Percentiles rank a stretch among this genome's conserved stretches.
phyloP scores from a whole-genome alignment of 73 alveolate species.

The Symbiodinium pilosum region DNA sequence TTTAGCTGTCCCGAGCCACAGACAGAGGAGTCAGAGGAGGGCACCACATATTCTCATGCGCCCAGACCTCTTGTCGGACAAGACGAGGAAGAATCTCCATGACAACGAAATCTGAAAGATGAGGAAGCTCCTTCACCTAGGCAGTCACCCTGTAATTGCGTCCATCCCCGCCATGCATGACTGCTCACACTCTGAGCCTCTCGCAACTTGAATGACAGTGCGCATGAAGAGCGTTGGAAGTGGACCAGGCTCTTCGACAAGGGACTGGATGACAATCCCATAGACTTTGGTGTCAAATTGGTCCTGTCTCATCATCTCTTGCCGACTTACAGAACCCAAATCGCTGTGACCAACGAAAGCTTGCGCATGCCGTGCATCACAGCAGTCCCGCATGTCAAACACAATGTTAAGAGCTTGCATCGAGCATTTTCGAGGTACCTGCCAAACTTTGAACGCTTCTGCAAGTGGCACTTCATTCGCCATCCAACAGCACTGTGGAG shows the following conservation, averaged over 20 bases:
- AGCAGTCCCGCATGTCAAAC: slow-evolving; percentile 86
- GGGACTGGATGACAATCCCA: slow-evolving; percentile 87
- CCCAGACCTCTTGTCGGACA: slow-evolving; percentile 91
- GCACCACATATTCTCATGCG: slow-evolving; percentile 62
- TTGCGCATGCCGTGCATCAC: neutral
- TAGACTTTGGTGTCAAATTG: slow-evolving; percentile 85
- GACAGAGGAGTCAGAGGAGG: neutral
- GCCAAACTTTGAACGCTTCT: too few species aligned
- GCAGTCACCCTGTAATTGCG: neutral
- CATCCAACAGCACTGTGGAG: neutral
- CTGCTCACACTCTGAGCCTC: too few species aligned
- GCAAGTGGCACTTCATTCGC: too few species aligned
- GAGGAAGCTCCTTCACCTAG: slow-evolving; percentile 88
- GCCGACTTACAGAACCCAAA: neutral
- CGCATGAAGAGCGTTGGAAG: slow-evolving; percentile 93
- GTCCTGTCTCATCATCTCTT: neutral
- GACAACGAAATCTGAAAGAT: slow-evolving; percentile 66
- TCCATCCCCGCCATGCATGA: neutral
- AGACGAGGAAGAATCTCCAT: slow-evolving; percentile 88
- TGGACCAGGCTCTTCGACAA: slow-evolving; percentile 93
- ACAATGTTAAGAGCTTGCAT: slow-evolving; percentile 92
- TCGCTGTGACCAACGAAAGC: neutral
- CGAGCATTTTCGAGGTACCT: slow-evolving; percentile 68
- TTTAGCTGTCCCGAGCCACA: neutral
- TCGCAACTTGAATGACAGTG: slow-evolving; percentile 81